These are phyloP conservation scores for Lolium rigidum DNA, from an alignment of 176 grass and related monocot species.

Conservation along the genomic window DNA sequence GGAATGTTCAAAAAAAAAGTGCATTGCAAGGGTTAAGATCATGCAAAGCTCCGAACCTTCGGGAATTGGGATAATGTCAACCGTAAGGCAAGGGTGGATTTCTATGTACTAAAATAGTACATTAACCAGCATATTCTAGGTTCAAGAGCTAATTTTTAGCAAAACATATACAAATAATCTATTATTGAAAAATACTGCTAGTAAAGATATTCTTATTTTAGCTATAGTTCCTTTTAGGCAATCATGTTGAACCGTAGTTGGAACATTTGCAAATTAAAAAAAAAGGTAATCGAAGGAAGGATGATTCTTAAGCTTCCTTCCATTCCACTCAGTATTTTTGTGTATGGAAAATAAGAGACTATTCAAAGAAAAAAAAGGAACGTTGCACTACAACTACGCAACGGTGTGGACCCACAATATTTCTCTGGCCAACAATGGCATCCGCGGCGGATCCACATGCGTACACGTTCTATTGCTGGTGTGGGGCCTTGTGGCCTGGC, in stretches of 20 bases:
- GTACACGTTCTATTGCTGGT: neutral
- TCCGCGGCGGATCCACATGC: neutral
- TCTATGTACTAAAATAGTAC: too few relatives aligned
- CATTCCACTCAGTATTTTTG: neutral
- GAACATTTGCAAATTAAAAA: neutral
- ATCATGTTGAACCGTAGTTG: neutral
- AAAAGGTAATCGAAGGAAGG: neutral
- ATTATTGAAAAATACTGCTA: neutral
- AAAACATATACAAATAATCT: neutral
- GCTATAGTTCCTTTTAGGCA: neutral
- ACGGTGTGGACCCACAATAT: neutral
- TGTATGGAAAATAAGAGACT: neutral
- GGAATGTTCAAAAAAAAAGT: too few relatives aligned
- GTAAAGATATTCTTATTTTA: neutral
- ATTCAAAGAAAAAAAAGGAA: neutral
- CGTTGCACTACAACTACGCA: neutral
- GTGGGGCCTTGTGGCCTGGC: neutral
- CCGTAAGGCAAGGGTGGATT: neutral
- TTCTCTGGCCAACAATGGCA: neutral
- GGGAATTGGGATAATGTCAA: conserved; percentile 38
- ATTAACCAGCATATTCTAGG: neutral
- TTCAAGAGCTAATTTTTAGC: neutral
- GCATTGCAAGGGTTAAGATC: conserved; percentile 18
- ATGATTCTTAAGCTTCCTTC: neutral
- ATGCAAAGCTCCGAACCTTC: neutral